Percentiles rank a stretch among this genome's conserved stretches.
phyloP scores from a whole-genome alignment of 441 rosid species.

The Aleurites moluccanus region DNA sequence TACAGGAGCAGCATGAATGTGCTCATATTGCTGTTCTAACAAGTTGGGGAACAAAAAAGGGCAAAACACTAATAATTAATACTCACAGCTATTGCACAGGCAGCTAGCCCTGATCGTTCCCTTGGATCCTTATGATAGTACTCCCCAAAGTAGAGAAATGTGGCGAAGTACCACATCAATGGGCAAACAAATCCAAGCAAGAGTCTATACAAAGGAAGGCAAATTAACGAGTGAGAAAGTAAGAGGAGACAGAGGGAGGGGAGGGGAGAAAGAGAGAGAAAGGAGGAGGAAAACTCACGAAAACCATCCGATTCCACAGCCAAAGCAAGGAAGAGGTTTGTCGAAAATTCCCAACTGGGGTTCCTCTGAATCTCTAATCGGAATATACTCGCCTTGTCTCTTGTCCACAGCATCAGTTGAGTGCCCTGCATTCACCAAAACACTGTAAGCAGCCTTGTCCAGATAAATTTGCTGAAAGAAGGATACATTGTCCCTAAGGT shows the following conservation, averaged over 20 bases:
- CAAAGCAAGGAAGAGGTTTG: constrained; percentile 92
- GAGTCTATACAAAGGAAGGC: constrained; percentile 41
- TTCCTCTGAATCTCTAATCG: constrained; percentile 45
- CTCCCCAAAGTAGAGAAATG: constrained; percentile 70
- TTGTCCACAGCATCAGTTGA: constrained; percentile 39
- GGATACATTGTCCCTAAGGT: background rate
- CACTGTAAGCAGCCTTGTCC: constrained; percentile 13
- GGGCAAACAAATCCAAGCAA: constrained; percentile 82
- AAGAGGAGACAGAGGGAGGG: background rate
- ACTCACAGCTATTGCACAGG: constrained; percentile 90
- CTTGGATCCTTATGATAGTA: constrained; percentile 91
- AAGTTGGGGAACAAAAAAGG: background rate
- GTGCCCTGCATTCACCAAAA: constrained; percentile 35
- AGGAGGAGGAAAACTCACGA: constrained; percentile 46
- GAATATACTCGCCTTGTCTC: constrained; percentile 49
- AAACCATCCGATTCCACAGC: constrained; percentile 94
- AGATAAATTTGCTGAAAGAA: constrained; percentile 6
- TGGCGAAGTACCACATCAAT: constrained; percentile 68
- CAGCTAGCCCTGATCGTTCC: constrained; percentile 90
- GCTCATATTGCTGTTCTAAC: background rate
- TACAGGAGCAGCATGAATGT: background rate
- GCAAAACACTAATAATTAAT: background rate
- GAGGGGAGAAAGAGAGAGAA: background rate
- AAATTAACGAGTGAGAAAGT: constrained; percentile 9
- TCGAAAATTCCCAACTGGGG: constrained; percentile 59